A percentile compares a stretch with the other conserved stretches of the same genome.
phyloP scores from a whole-genome alignment of 106 monocot genomes.

The Dendrobium nobile region DNA sequence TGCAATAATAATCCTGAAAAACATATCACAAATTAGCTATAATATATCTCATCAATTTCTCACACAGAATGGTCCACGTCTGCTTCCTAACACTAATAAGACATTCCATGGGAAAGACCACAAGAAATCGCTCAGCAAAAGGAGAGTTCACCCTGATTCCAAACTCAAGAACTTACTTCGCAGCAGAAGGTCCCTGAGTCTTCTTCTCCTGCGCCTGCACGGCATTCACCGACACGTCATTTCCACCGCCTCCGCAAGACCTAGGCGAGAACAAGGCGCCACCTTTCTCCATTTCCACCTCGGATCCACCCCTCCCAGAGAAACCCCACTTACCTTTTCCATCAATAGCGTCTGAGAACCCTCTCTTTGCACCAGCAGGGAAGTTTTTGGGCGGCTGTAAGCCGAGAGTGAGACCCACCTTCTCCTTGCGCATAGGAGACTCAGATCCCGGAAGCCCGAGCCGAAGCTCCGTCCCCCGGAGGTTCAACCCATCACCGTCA shows the following conservation, averaged over 20 bases:
- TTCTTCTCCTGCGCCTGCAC: conserved; percentile 10
- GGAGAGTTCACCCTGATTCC: not conserved
- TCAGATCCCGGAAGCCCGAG: conserved; percentile 32
- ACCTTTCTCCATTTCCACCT: conserved; percentile 19
- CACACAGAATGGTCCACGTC: too few relatives aligned
- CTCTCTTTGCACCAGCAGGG: conserved; percentile 25
- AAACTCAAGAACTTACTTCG: conserved; percentile 39
- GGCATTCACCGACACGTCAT: conserved; percentile 9
- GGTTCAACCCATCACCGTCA: not conserved
- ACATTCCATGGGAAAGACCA: not conserved
- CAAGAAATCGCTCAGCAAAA: not conserved
- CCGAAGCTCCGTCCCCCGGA: conserved; percentile 31
- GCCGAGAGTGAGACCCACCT: not conserved
- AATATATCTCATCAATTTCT: too few relatives aligned
- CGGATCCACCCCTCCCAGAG: conserved; percentile 2
- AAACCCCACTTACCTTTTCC: conserved; percentile 17
- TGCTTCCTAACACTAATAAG: too few relatives aligned
- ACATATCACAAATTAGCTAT: not conserved
- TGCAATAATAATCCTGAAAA: not conserved
- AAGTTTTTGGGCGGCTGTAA: conserved; percentile 8
- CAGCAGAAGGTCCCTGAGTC: conserved; percentile 23
- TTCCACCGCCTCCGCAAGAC: not conserved
- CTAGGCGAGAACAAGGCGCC: conserved; percentile 24
- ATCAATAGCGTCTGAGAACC: conserved; percentile 14
- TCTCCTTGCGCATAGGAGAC: conserved; percentile 12